Base-by-base conservation (phyloP, 2,329 filamentous ascomycete genomes). In the Trichoderma sp. region DNA sequence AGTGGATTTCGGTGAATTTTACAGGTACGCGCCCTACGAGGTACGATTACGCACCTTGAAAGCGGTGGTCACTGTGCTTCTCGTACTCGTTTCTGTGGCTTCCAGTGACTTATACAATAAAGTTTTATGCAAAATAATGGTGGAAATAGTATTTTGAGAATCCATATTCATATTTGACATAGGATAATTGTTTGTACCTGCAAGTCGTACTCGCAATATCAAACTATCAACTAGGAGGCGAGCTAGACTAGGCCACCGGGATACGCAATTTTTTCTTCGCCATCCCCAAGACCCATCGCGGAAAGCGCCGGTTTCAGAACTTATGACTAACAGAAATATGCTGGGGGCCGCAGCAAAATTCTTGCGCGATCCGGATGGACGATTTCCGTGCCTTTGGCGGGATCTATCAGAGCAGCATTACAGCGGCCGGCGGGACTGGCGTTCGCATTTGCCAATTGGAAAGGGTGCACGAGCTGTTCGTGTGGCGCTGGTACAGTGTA, bases 321-420 rank as follows among this genome's bases (percentile, higher is more conserved):
- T 19, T 59, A 67, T 67, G 64, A 67, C 64, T 67, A 67, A 67
- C 29, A 59, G 55, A 67, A 67, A 67, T n/a, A 33, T 49, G 53
- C 14, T 1, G 29, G 37, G 31, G 47, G 33, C 64, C 55, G 59
- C 64, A 21, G 55, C 37, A 49, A 37, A 24, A 27, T 47, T 27
- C 27, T 59, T 67, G 35, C 37, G 58, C 49, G 64, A 58, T 65
- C 43, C 40, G 40, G 40, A 43, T 31, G n/a, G 52, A 35, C 43
- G 29, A 11, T 31, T 57, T 56, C 40, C 27, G 16, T n/a, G 33
- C 5, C 7, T 13, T 31, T 56, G 10, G n/a, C n/a, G 16, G 10
- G 14, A 19, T n/a, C 8, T 7, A 4, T 29, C 27, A 13, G 5
- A 6, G 19, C 35, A 10, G 29, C 0, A 11, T 62, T 40, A 24